phyloP scores from a whole-genome alignment of 805 yeast genomes.

The Kuraishia piskuri region DNA sequence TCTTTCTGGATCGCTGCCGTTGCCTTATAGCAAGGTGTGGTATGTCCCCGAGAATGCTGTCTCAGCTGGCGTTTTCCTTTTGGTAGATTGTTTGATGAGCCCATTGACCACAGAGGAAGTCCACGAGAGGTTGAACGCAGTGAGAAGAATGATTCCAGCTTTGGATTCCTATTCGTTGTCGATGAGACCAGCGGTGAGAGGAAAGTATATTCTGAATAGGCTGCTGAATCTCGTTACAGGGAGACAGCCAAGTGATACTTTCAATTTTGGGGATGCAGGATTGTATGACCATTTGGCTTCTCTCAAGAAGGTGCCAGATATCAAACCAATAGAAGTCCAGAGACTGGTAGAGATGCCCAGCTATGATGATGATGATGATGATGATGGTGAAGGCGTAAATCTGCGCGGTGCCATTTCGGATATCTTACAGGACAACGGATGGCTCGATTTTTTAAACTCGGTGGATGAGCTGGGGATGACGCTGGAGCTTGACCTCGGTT shows the following conservation, averaged over 20 bases:
- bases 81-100: conserved; percentile 16
- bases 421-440: conserved; percentile 21
- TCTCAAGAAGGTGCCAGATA: background rate
- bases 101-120: background rate
- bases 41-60: conserved; percentile 15
- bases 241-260: background rate
- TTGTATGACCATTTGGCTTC: background rate
- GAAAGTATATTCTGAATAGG: conserved; percentile 17
- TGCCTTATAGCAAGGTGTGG: conserved; percentile 14
- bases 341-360: background rate
- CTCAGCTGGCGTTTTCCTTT: conserved; percentile 18
- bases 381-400: background rate
- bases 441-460: conserved; percentile 9
- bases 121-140: background rate
- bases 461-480: background rate
- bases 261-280: conserved; percentile 1
- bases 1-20: conserved; percentile 9
- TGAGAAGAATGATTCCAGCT: conserved; percentile 6
- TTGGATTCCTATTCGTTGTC: conserved; percentile 15
- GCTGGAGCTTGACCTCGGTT: background rate
- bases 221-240: conserved; percentile 10
- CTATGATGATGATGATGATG: background rate
- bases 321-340: background rate
- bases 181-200: conserved; percentile 22
- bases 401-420: conserved; percentile 13